Base-by-base conservation (phyloP, 169 alveolate genomes). In the Plasmodium cynomolgi region DNA sequence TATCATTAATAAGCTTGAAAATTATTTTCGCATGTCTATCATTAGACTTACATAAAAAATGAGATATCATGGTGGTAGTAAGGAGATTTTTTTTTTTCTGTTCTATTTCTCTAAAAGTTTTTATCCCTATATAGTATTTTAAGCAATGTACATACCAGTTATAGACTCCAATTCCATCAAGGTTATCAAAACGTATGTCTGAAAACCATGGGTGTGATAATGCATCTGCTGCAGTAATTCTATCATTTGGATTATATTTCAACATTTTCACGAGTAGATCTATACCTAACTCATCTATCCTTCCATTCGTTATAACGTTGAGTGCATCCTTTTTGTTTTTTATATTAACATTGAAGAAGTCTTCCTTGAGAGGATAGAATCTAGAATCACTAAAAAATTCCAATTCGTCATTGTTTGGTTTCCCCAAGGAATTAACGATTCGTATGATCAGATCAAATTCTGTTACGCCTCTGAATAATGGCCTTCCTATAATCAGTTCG, bases 221-320 rank as follows among this genome's bases (percentile, higher is more conserved):
- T 4, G 99, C 99, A 85, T 98, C 99, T 31, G 98, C 99, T n/a
- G 99, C 98, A 37, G 99, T 97, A 11, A 98, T 98, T 93, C 99
- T 96, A 44, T 96, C 97, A 84, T 97, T 97, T 11, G 99, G 99
- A 90, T 98, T 98, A 95, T 98, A 98, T 86, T 97, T 96, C 31
- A 99, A 94, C 98, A 98, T 96, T 85, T 97, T 96, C 9, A 98
- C 97, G 68, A 99, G 95, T 39, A 99, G 96, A 92, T 99, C 99
- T 15, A 96, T 86, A 23, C 97, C 97, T 20, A 95, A 31, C 58
- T 95, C 97, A 34, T 96, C 97, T 83, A 96, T 94, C 83, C 88
- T 79, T 31, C 97, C 97, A 39, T 84, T 84, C 15, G 96, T 95
- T 17, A 95, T 96, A 9, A 91, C 83, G 41, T 96, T 93, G 74